phyloP scores from a whole-genome alignment of 495 filamentous ascomycete species.

The Penicillium bialowiezense region DNA sequence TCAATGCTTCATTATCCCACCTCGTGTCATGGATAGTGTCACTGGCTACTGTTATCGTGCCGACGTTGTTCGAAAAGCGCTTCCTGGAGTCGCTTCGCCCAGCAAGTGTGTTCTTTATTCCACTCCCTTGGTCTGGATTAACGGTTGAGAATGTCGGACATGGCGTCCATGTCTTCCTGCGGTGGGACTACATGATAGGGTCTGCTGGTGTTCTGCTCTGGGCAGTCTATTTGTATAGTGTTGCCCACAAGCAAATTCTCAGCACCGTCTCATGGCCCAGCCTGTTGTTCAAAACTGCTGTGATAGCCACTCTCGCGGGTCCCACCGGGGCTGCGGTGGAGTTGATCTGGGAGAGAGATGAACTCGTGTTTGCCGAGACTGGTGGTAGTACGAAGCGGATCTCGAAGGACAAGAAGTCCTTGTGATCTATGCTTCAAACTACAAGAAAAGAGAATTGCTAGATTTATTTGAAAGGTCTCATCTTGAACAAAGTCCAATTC shows the following conservation, averaged over 20 bases:
- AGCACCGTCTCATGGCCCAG: constrained; percentile 25
- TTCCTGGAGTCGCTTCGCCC: constrained; percentile 35
- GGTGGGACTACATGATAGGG: constrained; percentile 58
- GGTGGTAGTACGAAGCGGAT: constrained; percentile 19
- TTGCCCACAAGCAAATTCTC: constrained; percentile 36
- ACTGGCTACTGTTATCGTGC: constrained; percentile 34
- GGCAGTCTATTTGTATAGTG: constrained; percentile 45
- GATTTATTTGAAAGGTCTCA: background rate
- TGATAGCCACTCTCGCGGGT: constrained; percentile 45
- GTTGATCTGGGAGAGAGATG: constrained; percentile 58
- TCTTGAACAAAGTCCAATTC: too few relatives aligned
- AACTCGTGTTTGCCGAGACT: constrained; percentile 37
- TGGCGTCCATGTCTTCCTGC: constrained; percentile 52
- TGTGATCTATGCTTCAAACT: background rate
- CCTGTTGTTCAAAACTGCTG: constrained; percentile 32
- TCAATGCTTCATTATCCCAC: constrained; percentile 46
- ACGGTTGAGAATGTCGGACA: constrained; percentile 41
- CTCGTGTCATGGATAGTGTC: constrained; percentile 45
- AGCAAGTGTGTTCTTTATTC: constrained; percentile 35
- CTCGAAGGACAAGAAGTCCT: constrained; percentile 5
- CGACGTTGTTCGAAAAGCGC: constrained; percentile 32
- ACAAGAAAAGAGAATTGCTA: too few relatives aligned
- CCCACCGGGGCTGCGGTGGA: constrained; percentile 49
- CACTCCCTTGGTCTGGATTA: constrained; percentile 40
- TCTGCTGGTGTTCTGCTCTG: constrained; percentile 51